Evolutionary conservation across 768 basidiomycete genomes (phyloP), one percentile per base, ranked within the genome.

Genomic region (Tulasnella calospora): DNA sequence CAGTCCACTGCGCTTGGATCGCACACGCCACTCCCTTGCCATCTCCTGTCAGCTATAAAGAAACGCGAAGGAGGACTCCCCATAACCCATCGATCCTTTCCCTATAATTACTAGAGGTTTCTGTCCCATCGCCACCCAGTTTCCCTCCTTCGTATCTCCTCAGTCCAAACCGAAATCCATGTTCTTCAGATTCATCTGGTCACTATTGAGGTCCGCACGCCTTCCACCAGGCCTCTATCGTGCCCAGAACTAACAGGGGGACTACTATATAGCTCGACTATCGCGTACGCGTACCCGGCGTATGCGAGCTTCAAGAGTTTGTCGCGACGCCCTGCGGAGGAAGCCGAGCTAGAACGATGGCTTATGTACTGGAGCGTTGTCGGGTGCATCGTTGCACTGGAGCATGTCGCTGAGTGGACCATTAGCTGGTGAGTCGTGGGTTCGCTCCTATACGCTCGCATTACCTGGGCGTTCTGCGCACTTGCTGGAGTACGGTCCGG

Each of bases 301-400:
- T 98, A 98, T 85, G 94, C 95, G 40, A 96, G 94, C n/a, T 98
- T 96, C 87, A 98, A 98, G 87, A 91, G 94, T 0, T 89, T 98
- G 41, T 92, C 92, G 47, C 90, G 92, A 81, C 88, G 94, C n/a
- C 94, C 94, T 27, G 93, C 93, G 1, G 92, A 91, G 0, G 93
- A 94, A 81, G 89, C 88, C 73, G 94, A 95, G 69, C 87, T 96
- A 12, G 96, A 98, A 83, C 87, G 95, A 85, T 98, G 96, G 95
- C 88, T 98, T 76, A 96, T 95, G 94, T 98, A 98, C 82, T 98
- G 96, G 96, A 82, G 82, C 47, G 85, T 86, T 13, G 81, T 86
- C 3, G 86, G 85, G 7, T 82, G 92, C 82, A 90, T 95, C 82
- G 88, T 95, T 21, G 91, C 89, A 5, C 85, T 94, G 7, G 96